Conservation (phyloP, 2,329 filamentous ascomycete genomes). For the Stachybotrys echinatus region DNA sequence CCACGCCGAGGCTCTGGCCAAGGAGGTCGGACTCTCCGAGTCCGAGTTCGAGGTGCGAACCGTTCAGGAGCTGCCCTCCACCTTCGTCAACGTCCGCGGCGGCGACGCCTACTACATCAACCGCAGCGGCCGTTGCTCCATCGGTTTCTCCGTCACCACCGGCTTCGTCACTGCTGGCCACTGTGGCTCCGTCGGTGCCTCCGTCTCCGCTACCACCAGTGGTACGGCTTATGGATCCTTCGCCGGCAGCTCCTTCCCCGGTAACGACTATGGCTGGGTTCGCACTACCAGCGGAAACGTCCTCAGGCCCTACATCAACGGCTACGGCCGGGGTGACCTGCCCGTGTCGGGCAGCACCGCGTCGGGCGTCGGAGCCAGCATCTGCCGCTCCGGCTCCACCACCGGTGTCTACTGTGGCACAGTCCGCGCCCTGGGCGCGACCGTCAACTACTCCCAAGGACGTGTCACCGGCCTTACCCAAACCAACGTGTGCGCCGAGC, state of each 20-base stretch:
- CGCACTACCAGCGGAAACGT: constrained; percentile 26
- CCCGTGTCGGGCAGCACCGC: constrained; percentile 31
- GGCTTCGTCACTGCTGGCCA: constrained; percentile 35
- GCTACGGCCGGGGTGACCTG: constrained; percentile 26
- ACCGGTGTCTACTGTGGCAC: constrained; percentile 32
- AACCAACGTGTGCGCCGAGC: constrained; percentile 34
- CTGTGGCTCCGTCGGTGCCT: constrained; percentile 25
- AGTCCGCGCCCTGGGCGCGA: constrained; percentile 25
- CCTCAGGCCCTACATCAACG: constrained; percentile 24
- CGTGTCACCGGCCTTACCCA: constrained; percentile 33
- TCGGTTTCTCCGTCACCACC: constrained; percentile 33
- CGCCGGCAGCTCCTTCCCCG: constrained; percentile 30
- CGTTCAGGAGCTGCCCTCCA: constrained; percentile 25
- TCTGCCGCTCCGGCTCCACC: constrained; percentile 37
- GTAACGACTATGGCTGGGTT: constrained; percentile 32
- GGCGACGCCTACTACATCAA: constrained; percentile 33
- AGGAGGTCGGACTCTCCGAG: constrained; percentile 27
- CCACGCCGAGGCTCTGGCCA: constrained; percentile 27
- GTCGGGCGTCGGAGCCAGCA: constrained; percentile 24
- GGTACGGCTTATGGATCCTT: constrained; percentile 28
- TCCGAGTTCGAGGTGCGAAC: constrained; percentile 29
- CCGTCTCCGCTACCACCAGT: constrained; percentile 23
- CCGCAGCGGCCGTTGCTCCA: constrained; percentile 25
- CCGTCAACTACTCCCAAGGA: constrained; percentile 31
- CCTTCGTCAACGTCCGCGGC: constrained; percentile 27